These are phyloP conservation scores for Carex pumila DNA, from an alignment of 176 grass and related monocot species.

Conservation along the genomic window DNA sequence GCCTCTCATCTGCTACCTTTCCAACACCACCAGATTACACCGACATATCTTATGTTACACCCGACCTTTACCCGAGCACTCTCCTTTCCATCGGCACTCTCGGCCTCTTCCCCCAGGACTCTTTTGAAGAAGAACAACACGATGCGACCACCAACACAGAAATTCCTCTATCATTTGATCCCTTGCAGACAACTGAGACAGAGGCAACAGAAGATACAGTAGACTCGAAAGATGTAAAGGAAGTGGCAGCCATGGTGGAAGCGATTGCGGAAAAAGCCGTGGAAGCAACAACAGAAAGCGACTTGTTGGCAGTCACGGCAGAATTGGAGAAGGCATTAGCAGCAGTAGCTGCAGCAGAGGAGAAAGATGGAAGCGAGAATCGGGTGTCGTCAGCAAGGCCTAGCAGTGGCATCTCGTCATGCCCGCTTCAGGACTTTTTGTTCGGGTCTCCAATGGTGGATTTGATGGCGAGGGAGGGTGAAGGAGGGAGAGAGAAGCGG, in stretches of 20 bases:
- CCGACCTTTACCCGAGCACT: slow-evolving; percentile 14
- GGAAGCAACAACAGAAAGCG: slow-evolving; percentile 62
- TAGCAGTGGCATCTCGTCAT: slow-evolving; percentile 57
- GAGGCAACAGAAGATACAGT: background rate
- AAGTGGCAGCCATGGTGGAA: slow-evolving; percentile 33
- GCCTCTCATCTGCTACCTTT: slow-evolving; percentile 12
- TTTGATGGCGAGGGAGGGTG: slow-evolving; percentile 22
- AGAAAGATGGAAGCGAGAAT: slow-evolving; percentile 19
- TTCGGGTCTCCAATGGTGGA: slow-evolving; percentile 70
- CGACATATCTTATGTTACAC: slow-evolving; percentile 33
- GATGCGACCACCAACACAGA: background rate
- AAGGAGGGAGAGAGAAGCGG: slow-evolving; percentile 33
- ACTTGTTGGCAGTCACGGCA: slow-evolving; percentile 66
- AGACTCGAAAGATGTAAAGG: background rate
- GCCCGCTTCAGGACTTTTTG: slow-evolving; percentile 84
- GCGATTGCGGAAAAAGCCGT: slow-evolving; percentile 76
- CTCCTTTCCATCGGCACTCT: slow-evolving; percentile 66
- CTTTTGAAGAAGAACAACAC: slow-evolving; percentile 1
- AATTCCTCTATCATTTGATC: slow-evolving; percentile 38
- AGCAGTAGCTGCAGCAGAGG: slow-evolving; percentile 28
- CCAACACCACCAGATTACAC: background rate
- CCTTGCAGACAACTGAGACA: background rate
- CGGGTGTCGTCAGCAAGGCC: slow-evolving; percentile 58
- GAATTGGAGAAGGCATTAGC: slow-evolving; percentile 88
- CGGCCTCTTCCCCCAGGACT: slow-evolving; percentile 21